phyloP scores from a whole-genome alignment of 2,329 filamentous ascomycete species.

The Cryphonectria nitschkei region DNA sequence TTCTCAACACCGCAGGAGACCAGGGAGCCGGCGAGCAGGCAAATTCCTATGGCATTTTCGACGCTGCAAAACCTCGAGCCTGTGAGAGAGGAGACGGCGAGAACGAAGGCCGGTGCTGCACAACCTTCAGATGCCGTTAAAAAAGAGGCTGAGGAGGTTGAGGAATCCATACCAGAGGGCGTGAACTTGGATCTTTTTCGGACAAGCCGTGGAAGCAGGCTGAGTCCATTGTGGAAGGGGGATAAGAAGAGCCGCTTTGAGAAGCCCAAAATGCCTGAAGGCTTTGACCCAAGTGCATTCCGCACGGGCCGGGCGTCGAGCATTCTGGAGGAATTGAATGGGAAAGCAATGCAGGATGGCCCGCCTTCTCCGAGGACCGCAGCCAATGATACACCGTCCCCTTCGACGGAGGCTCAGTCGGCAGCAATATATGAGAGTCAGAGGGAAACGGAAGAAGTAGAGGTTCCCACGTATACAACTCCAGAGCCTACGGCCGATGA shows the following conservation, averaged over 20 bases:
- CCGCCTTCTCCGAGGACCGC: not conserved
- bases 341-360: not conserved
- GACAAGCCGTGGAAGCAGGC: slow-evolving; percentile 21
- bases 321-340: slow-evolving; percentile 16
- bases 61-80: not conserved
- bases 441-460: slow-evolving; percentile 1
- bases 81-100: not conserved
- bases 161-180: slow-evolving; percentile 18
- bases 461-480: slow-evolving; percentile 6
- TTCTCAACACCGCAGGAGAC: not conserved
- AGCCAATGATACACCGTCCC: not conserved
- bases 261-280: slow-evolving; percentile 8
- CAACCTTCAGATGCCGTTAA: not conserved
- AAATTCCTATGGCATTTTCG: not conserved
- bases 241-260: slow-evolving; percentile 15
- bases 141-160: not conserved
- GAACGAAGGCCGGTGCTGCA: not conserved
- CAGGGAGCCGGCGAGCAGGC: not conserved
- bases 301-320: slow-evolving; percentile 9
- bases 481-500: slow-evolving; percentile 7
- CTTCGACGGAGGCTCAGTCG: not conserved
- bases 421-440: slow-evolving; percentile 12
- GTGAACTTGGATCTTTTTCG: slow-evolving; percentile 26
- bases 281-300: slow-evolving; percentile 11
- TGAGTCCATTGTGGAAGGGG: slow-evolving; percentile 27